These are phyloP conservation scores for Saccharomycopsis sp. DNA, from an alignment of 805 yeast species.

Conservation along the genomic window DNA sequence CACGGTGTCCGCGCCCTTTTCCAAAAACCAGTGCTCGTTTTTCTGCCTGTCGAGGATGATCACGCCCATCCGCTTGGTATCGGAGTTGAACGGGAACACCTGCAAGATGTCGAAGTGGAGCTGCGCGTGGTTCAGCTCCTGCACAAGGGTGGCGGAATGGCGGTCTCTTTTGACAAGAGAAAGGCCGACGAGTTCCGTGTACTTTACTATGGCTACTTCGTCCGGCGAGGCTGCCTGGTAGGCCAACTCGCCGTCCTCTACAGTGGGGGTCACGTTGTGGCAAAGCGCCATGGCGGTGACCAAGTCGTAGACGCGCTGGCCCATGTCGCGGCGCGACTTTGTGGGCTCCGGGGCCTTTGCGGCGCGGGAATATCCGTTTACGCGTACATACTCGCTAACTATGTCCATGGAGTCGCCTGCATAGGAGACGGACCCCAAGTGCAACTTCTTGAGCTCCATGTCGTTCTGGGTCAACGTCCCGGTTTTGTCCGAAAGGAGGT, in stretches of 20 bases:
- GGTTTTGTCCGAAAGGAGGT: conserved; percentile 86
- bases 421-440: conserved; percentile 87
- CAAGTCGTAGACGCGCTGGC: conserved; percentile 71
- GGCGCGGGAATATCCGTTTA: no score
- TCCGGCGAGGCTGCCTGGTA: conserved; percentile 99
- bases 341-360: conserved; percentile 26
- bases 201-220: conserved; percentile 93
- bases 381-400: conserved; percentile 59
- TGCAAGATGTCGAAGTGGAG: conserved; percentile 58
- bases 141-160: conserved; percentile 59
- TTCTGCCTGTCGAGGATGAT: conserved; percentile 56
- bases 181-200: conserved; percentile 81
- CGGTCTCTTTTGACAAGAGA: conserved; percentile 80
- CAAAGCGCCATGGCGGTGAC: conserved; percentile 84
- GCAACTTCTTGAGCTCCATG: conserved; percentile 91
- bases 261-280: conserved; percentile 94
- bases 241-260: conserved; percentile 64
- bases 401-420: conserved; percentile 90
- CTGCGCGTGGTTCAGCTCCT: conserved; percentile 46
- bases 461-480: conserved; percentile 98
- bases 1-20: conserved; percentile 96
- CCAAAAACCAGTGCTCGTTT: conserved; percentile 75
- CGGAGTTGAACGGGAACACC: conserved; percentile 91
- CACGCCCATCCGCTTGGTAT: conserved; percentile 94
- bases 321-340: conserved; percentile 59